Conservation (phyloP, 2,329 filamentous ascomycete species). For the Aspergillus chevalieri region DNA sequence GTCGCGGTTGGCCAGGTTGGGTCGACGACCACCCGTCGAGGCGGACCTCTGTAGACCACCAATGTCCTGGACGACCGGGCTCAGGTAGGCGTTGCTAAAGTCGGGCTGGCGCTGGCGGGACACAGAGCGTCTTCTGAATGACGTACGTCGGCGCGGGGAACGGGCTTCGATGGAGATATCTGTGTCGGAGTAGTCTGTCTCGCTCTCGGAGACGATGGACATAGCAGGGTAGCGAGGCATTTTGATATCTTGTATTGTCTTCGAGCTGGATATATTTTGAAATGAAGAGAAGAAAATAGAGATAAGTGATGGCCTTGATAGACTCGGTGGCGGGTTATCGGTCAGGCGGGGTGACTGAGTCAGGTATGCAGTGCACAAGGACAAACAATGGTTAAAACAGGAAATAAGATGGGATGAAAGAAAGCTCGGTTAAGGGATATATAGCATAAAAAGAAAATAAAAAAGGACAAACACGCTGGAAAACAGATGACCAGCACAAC, state of each 20-base stretch:
- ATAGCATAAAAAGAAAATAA: conserved; percentile 3
- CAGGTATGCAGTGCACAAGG: too few species aligned
- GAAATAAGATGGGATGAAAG: too few species aligned
- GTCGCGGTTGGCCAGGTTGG: conserved; percentile 11
- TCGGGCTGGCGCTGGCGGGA: conserved; percentile 27
- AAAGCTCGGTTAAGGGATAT: too few species aligned
- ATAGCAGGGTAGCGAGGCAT: conserved; percentile 5
- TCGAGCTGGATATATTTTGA: not conserved
- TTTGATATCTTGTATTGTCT: not conserved
- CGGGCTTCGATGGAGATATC: conserved; percentile 26
- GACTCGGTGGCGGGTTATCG: too few species aligned
- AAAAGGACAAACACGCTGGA: conserved; percentile 1
- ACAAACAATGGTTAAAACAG: too few species aligned
- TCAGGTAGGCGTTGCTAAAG: conserved; percentile 18
- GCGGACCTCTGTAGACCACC: conserved; percentile 27
- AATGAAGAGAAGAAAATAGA: conserved; percentile 2
- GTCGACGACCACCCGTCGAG: conserved; percentile 30
- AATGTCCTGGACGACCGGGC: conserved; percentile 18
- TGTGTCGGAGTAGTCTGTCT: conserved; percentile 29
- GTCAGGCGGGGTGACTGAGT: too few species aligned
- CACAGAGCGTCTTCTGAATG: conserved; percentile 24
- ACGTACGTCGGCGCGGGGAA: conserved; percentile 14
- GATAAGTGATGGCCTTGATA: not conserved
- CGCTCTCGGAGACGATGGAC: conserved; percentile 17
- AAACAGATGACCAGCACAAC: not conserved